phyloP scores from a whole-genome alignment of 495 filamentous ascomycete genomes.

The Letharia lupina region DNA sequence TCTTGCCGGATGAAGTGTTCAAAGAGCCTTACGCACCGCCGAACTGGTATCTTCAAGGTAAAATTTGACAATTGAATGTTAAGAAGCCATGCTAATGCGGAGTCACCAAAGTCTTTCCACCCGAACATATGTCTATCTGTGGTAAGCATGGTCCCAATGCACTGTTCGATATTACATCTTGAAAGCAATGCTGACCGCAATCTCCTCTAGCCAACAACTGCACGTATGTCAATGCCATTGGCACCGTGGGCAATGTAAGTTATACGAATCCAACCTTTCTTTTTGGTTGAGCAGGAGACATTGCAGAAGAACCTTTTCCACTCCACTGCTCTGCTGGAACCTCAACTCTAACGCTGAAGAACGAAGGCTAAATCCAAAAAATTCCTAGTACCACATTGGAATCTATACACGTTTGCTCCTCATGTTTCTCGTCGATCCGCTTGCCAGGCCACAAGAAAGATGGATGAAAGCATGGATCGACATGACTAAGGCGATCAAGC shows the following conservation, averaged over 20 bases:
- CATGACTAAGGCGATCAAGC: constrained; percentile 69
- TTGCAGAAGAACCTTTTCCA: too few species aligned
- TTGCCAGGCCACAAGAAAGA: constrained; percentile 58
- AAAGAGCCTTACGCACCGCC: constrained; percentile 64
- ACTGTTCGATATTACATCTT: too few species aligned
- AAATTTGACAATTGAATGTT: neutral
- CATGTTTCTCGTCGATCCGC: constrained; percentile 75
- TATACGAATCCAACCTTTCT: neutral
- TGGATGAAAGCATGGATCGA: constrained; percentile 85
- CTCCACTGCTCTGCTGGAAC: neutral
- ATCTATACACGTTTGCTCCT: constrained; percentile 79
- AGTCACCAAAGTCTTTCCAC: constrained; percentile 59
- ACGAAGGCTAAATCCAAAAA: neutral
- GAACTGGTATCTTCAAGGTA: constrained; percentile 63
- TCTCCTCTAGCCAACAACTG: constrained; percentile 57
- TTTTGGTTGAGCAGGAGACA: neutral
- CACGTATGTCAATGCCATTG: constrained; percentile 76
- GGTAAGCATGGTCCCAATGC: constrained; percentile 3
- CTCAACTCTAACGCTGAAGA: neutral
- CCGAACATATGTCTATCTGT: constrained; percentile 34
- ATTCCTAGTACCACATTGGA: constrained; percentile 77
- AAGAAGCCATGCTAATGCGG: neutral
- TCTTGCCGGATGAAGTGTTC: constrained; percentile 65
- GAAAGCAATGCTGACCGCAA: neutral
- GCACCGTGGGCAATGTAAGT: constrained; percentile 34